Base-by-base conservation (phyloP, 2,329 filamentous ascomycete species). In the Penicillium sp. region DNA sequence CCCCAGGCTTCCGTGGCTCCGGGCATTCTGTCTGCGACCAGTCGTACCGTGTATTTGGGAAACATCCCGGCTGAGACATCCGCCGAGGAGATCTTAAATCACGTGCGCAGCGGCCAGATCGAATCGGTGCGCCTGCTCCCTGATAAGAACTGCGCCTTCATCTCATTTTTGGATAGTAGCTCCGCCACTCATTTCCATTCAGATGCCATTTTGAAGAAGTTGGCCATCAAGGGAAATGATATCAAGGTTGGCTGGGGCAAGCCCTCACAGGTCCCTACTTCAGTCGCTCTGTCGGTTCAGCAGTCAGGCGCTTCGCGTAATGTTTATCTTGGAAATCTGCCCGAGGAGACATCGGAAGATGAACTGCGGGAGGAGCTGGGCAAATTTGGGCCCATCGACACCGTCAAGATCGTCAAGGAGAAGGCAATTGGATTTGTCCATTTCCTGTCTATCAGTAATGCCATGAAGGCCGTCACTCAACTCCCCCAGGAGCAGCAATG, bases 241-340 rank as follows among this genome's bases (percentile, higher is more conserved):
- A 97, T 99, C 80, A 99, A 99, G 81, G 92, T 99, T 67, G 94
- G 94, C 59, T 99, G 94, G 94, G 94, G 94, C 60, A 99, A 99
- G 78, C 93, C 94, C 30, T 97, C 94, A 3, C 93, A 96, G 75
- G 94, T 99, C 0, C 94, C 94, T 3, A 97, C 93, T 2, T 97
- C 94, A 2, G 94, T 99, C 43, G 91, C 92, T n/a, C 81, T 97
- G 54, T 93, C 94, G 43, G 94, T 97, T 30, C 94, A 99, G 78
- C 94, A 99, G 76, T 97, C 92, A 11, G 92, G 92, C 48, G 94
- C 94, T 29, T 99, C 94, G 16, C 86, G 94, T 61, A 99, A 99
- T 70, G 94, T 99, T 32, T 99, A 99, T 70, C 81, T 99, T 40
- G 94, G 94, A 50, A 97, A 96, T 71, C 76, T 99, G 55, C 84